phyloP scores from a whole-genome alignment of 2,329 filamentous ascomycete genomes.

The Alternaria gansuensis region DNA sequence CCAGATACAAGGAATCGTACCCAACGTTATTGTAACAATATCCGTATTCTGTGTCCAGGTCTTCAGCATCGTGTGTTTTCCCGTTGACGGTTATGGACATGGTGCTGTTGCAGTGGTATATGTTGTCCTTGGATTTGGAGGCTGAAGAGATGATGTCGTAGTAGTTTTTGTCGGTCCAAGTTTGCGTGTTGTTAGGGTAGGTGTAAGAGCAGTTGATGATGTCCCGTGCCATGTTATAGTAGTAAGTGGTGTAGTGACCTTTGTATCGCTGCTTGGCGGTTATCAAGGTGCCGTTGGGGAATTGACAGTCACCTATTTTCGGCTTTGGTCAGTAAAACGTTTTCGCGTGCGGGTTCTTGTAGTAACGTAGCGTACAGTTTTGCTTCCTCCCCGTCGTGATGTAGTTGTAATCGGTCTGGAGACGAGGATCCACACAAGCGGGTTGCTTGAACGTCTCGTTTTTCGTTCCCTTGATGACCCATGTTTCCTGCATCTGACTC shows the following conservation, averaged over 20 bases:
- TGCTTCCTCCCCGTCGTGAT: not conserved
- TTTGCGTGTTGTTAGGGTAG: constrained; percentile 24
- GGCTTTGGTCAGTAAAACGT: not conserved
- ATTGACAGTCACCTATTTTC: constrained; percentile 32
- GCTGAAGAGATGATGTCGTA: not conserved
- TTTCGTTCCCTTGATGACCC: constrained; percentile 17
- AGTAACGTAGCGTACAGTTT: not conserved
- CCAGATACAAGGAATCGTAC: constrained; percentile 23
- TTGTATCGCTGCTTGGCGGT: not conserved
- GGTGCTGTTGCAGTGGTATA: constrained; percentile 27
- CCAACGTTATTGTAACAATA: constrained; percentile 34
- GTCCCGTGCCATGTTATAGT: not conserved
- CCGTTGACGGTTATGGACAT: constrained; percentile 23
- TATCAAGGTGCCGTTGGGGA: constrained; percentile 34
- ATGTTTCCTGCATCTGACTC: constrained; percentile 16
- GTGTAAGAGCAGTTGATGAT: constrained; percentile 12
- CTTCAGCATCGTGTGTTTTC: constrained; percentile 24
- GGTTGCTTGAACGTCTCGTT: constrained; percentile 28
- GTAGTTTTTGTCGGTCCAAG: not conserved
- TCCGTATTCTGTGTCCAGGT: constrained; percentile 17
- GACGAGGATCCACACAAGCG: constrained; percentile 12
- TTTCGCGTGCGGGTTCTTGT: too few relatives aligned
- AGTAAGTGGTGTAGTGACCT: not conserved
- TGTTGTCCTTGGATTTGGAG: not conserved
- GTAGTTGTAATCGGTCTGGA: not conserved